Evolutionary conservation across 257 asterid species (phyloP).

Genomic region (Echium plantagineum): DNA sequence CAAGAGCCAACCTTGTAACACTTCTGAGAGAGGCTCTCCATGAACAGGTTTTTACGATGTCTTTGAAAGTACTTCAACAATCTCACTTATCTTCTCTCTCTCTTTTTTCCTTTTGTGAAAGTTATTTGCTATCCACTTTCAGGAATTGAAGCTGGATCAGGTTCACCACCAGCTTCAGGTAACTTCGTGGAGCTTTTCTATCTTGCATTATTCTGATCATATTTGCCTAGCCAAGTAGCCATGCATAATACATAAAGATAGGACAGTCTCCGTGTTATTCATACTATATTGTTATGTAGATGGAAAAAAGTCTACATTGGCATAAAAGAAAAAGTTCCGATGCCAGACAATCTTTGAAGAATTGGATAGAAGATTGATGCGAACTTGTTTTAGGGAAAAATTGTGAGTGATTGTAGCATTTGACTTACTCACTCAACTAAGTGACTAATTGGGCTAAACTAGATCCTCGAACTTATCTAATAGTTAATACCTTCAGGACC

Average conservation of each 20-base stretch:
- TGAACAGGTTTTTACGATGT: slow-evolving; percentile 55
- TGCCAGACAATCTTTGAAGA: too few relatives aligned
- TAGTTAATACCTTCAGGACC: too few relatives aligned
- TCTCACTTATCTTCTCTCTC: not conserved
- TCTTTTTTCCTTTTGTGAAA: slow-evolving; percentile 9
- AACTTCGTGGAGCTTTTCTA: slow-evolving; percentile 6
- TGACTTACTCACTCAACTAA: too few relatives aligned
- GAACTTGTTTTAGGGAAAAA: too few relatives aligned
- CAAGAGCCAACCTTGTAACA: slow-evolving; percentile 58
- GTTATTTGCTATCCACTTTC: slow-evolving; percentile 7
- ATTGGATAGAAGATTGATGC: too few relatives aligned
- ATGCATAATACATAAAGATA: not conserved
- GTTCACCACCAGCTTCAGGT: slow-evolving; percentile 82
- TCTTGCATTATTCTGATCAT: not conserved
- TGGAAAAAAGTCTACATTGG: too few relatives aligned
- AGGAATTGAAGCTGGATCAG: slow-evolving; percentile 77
- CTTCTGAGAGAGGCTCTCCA: slow-evolving; percentile 65
- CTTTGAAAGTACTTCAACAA: not conserved
- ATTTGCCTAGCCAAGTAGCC: not conserved
- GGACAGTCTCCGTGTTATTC: too few relatives aligned
- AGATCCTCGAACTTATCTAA: too few relatives aligned
- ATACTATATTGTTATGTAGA: too few relatives aligned
- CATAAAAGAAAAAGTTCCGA: too few relatives aligned
- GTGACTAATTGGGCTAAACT: too few relatives aligned
- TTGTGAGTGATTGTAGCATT: too few relatives aligned